These are phyloP conservation scores for Metarhizium guizhouense DNA, from an alignment of 2,329 filamentous ascomycete species.

Conservation along the genomic window DNA sequence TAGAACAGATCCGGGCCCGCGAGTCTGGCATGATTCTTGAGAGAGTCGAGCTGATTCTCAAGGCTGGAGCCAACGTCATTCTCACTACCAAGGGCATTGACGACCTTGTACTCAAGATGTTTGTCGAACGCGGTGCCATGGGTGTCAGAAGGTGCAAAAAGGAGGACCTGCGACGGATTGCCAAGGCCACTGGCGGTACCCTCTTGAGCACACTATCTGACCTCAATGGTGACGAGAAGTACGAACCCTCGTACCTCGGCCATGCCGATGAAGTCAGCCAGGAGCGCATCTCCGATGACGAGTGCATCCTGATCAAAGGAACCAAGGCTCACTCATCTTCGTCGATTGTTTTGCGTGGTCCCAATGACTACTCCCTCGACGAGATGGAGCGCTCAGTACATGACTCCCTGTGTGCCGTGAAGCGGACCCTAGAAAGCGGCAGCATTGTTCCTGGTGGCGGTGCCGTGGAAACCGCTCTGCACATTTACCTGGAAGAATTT, in stretches of 20 bases:
- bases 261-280: slow-evolving; percentile 94
- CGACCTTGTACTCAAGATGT: slow-evolving; percentile 87
- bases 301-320: slow-evolving; percentile 94
- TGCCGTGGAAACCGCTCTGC: slow-evolving; percentile 95
- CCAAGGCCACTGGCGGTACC: slow-evolving; percentile 89
- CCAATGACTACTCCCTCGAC: slow-evolving; percentile 93
- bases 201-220: slow-evolving; percentile 90
- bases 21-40: slow-evolving; percentile 92
- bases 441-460: slow-evolving; percentile 94
- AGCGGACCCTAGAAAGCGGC: slow-evolving; percentile 92
- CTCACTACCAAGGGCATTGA: slow-evolving; percentile 98
- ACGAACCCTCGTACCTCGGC: slow-evolving; percentile 82
- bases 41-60: slow-evolving; percentile 92
- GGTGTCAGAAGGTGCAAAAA: slow-evolving; percentile 96
- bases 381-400: slow-evolving; percentile 99
- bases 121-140: slow-evolving; percentile 92
- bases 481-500: slow-evolving; percentile 98
- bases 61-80: slow-evolving; percentile 91
- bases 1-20: slow-evolving; percentile 91
- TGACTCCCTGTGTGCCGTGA: slow-evolving; percentile 92
- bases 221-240: slow-evolving; percentile 94
- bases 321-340: slow-evolving; percentile 91
- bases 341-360: slow-evolving; percentile 88
- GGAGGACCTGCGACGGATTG: slow-evolving; percentile 92
- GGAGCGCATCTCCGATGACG: slow-evolving; percentile 96